Base-by-base conservation (phyloP, 345 rosid species). In the Populus tremula region DNA sequence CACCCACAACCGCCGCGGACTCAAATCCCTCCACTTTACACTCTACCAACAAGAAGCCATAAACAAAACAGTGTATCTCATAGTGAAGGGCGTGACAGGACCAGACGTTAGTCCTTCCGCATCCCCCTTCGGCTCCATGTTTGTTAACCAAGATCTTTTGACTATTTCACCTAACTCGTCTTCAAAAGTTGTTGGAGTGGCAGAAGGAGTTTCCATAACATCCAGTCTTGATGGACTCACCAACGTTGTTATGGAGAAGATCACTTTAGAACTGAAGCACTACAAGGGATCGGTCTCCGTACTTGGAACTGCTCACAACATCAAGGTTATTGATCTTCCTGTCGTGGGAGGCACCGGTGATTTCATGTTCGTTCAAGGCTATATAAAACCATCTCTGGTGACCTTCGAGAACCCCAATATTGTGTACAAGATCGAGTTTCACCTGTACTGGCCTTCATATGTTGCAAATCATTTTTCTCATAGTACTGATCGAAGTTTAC, bases 261-360 rank as follows among this genome's bases (percentile, higher is more conserved):
- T 82, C 71, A 84, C 72, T 12, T 62, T 79, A 25, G 33, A 67
- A 4, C 41, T 76, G 68, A 78, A 81, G 78, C 29, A 66, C 20
- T 84, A 76, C 68, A 74, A 31, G 45, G 87, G 85, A 45, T 81
- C 85, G 18, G 74, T 81, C 63, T 79, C 83, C 49, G 62, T 81
- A 6, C 79, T 82, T 6, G 83, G 87, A 65, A 81, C 79, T 36
- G 74, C 81, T 1, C 78, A 84, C 45, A 82, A 79, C 70, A 41
- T 82, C 62, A 79, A 85, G 77, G 77, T 85, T 8, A 25, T 81
- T 4, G 82, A 82, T 77, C 81, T 76, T 82, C 85, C 85, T 2
- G 79, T 85, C 1, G 87, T 73, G 1, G 87, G 87, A n/a, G 87
- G 87, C 8, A 79, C 83, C 0, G 85, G 68, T 2, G 82, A 82